Percentiles rank a stretch among this genome's conserved stretches.
Evolutionary conservation across 2,329 filamentous ascomycete genomes (phyloP).

Genomic region (Tolypocladium inflatum): DNA sequence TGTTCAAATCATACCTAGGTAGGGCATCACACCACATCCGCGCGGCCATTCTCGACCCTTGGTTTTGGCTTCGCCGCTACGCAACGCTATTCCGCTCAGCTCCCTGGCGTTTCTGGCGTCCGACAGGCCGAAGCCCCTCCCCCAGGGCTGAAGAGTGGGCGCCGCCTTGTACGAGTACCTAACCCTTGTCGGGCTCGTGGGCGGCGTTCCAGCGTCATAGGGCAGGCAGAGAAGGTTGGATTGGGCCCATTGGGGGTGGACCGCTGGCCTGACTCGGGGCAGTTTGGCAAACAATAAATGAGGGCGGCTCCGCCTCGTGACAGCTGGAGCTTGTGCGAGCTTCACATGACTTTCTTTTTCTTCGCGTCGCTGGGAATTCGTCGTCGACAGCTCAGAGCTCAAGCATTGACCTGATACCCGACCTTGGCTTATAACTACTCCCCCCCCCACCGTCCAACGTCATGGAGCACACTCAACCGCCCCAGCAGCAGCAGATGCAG

Average conservation of each 20-base stretch:
- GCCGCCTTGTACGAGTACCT: not conserved
- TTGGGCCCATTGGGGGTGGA: no score
- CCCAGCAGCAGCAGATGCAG: no score
- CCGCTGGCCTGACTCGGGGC: not conserved
- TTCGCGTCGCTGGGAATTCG: not conserved
- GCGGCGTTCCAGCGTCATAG: not conserved
- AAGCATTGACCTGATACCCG: not conserved
- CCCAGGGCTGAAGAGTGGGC: not conserved
- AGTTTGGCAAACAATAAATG: not conserved
- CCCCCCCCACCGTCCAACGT: not conserved
- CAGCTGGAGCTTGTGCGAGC: not conserved
- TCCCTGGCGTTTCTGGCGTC: no score
- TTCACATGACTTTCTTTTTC: not conserved
- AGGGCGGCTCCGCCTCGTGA: not conserved
- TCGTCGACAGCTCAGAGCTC: not conserved
- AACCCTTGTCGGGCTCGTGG: not conserved
- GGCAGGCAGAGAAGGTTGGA: not conserved
- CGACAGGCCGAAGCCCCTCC: not conserved
- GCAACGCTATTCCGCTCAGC: not conserved
- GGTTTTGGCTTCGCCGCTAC: not conserved
- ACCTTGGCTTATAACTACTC: no score
- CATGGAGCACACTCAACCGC: not conserved
- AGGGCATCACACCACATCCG: not conserved
- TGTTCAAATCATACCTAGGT: no score
- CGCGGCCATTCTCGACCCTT: not conserved